Conservation (phyloP, 352 stramenopile genomes). For the Plasmopara halstedii region DNA sequence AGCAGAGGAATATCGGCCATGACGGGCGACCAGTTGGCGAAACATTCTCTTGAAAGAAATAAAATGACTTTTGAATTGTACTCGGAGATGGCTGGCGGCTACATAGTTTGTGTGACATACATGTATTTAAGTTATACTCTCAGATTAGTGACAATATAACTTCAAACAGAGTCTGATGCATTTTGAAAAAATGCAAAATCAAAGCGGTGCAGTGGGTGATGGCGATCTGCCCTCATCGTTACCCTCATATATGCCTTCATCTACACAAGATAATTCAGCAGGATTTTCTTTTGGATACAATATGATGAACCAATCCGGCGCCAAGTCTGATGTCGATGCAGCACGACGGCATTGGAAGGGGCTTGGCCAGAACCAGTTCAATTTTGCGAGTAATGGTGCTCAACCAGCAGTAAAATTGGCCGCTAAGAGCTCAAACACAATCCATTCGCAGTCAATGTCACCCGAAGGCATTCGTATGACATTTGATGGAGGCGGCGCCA, state of each 20-base stretch:
- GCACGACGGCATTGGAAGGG: conserved; percentile 54
- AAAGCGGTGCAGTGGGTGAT: conserved; percentile 18
- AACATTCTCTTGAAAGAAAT: conserved; percentile 35
- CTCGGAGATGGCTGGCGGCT: conserved; percentile 12
- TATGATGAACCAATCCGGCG: conserved; percentile 18
- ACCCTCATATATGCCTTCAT: conserved; percentile 60
- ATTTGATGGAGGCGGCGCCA: conserved; percentile 24
- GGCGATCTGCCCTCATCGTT: conserved; percentile 64
- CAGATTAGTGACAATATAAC: conserved; percentile 1
- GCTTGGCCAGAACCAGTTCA: conserved; percentile 35
- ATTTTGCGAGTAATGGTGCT: conserved; percentile 29
- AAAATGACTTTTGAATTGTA: too few species aligned
- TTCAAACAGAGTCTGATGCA: background rate
- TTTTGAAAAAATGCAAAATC: conserved; percentile 16
- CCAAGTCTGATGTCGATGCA: conserved; percentile 20
- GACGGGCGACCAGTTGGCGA: conserved; percentile 53
- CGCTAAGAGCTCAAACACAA: background rate
- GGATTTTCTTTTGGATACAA: conserved; percentile 29
- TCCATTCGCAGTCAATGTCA: conserved; percentile 25
- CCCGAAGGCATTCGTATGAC: conserved; percentile 56
- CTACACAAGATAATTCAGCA: conserved; percentile 6
- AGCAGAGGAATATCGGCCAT: conserved; percentile 37
- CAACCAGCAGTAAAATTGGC: background rate
- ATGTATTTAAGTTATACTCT: background rate
- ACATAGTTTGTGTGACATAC: conserved; percentile 1